A percentile compares a stretch with the other conserved stretches of the same genome.
Conservation (phyloP, 495 filamentous ascomycete genomes). For the Cenococcum geophilum region DNA sequence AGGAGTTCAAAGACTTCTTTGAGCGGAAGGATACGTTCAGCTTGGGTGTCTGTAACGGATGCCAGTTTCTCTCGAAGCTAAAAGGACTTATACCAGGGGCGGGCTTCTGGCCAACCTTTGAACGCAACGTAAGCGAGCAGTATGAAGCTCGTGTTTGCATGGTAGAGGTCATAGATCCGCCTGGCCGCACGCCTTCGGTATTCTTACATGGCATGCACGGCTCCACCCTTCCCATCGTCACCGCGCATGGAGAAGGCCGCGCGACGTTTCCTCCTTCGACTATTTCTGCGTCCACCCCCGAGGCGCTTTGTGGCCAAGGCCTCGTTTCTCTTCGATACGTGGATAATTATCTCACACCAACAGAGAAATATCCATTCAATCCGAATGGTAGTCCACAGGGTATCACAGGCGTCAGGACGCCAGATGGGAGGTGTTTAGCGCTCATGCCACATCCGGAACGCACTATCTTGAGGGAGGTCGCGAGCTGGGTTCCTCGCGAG, state of each 20-base stretch:
- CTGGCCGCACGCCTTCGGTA: slow-evolving; percentile 53
- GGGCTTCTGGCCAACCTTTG: slow-evolving; percentile 79
- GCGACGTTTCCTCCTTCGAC: slow-evolving; percentile 58
- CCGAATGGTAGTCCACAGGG: slow-evolving; percentile 87
- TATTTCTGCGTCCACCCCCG: slow-evolving; percentile 40
- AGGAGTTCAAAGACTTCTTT: slow-evolving; percentile 81
- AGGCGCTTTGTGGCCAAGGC: slow-evolving; percentile 54
- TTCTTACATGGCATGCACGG: slow-evolving; percentile 91
- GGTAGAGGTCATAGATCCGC: slow-evolving; percentile 68
- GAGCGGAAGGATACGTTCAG: slow-evolving; percentile 83
- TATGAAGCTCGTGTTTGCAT: slow-evolving; percentile 88
- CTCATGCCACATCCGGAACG: slow-evolving; percentile 97
- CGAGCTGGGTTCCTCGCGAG: slow-evolving; percentile 62
- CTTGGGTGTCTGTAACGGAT: slow-evolving; percentile 95
- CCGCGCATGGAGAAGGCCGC: slow-evolving; percentile 88
- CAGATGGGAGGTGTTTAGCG: slow-evolving; percentile 79
- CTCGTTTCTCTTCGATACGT: slow-evolving; percentile 74
- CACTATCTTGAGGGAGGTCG: slow-evolving; percentile 77
- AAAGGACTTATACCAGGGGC: slow-evolving; percentile 83
- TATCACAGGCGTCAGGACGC: slow-evolving; percentile 74
- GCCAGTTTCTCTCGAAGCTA: slow-evolving; percentile 85
- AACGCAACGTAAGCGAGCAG: slow-evolving; percentile 78
- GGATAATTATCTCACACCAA: slow-evolving; percentile 67
- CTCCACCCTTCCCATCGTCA: slow-evolving; percentile 74
- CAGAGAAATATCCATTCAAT: slow-evolving; percentile 83